These are phyloP conservation scores for Tetrahymena thermophila DNA, from an alignment of 73 alveolate species.

Conservation along the genomic window DNA sequence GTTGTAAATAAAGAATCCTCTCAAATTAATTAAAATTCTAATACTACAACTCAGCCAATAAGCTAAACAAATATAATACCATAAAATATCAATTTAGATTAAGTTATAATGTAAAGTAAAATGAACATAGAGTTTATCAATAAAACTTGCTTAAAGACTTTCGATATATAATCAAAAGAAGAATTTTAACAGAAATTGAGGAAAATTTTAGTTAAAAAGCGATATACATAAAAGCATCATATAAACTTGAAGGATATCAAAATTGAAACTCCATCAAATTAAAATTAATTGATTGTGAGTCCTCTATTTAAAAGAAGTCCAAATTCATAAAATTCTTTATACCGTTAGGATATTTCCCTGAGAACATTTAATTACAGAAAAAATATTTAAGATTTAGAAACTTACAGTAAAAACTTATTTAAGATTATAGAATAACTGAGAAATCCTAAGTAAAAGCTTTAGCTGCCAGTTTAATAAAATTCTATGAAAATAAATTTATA, in stretches of 20 bases:
- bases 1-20: neutral
- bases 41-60: neutral
- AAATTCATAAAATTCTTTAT: neutral
- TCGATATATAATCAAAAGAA: neutral
- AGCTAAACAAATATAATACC: neutral
- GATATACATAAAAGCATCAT: neutral
- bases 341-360: neutral
- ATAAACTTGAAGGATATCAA: neutral
- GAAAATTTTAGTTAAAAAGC: neutral
- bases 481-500: neutral
- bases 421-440: neutral
- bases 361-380: neutral
- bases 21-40: neutral
- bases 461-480: neutral
- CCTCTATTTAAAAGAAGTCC: neutral
- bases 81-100: neutral
- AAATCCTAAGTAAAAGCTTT: neutral
- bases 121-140: neutral
- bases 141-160: neutral
- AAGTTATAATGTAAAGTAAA: neutral
- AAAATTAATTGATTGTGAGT: neutral
- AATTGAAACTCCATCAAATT: neutral
- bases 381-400: neutral
- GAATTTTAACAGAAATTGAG: neutral
- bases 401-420: neutral